phyloP scores from a whole-genome alignment of 148 eudicot species.

The Camellia sinensis region DNA sequence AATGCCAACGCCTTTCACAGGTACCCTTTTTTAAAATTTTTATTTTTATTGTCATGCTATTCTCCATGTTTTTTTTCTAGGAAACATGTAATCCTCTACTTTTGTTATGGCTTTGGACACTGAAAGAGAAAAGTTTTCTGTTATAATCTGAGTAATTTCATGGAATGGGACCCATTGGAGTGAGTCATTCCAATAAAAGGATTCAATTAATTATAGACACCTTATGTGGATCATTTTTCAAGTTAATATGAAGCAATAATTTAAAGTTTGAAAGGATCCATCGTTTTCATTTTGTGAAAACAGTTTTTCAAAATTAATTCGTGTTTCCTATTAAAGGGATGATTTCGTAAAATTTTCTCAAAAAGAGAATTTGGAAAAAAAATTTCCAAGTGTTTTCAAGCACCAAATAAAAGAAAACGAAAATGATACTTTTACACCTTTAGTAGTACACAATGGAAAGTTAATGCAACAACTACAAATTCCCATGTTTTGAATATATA shows the following conservation, averaged over 20 bases:
- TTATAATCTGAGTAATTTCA: not conserved
- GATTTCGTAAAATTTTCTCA: too few species aligned
- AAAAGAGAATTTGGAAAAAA: too few species aligned
- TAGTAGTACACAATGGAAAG: too few species aligned
- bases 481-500: not conserved
- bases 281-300: too few species aligned
- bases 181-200: not conserved
- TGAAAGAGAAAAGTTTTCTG: not conserved
- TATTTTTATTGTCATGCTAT: not conserved
- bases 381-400: too few species aligned
- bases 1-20: slow-evolving; percentile 38
- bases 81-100: not conserved
- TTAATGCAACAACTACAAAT: not conserved
- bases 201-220: not conserved
- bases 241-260: too few species aligned
- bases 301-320: too few species aligned
- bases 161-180: not conserved
- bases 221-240: too few species aligned
- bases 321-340: too few species aligned
- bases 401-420: too few species aligned
- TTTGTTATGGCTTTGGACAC: not conserved
- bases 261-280: too few species aligned
- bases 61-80: not conserved
- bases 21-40: slow-evolving; percentile 7
- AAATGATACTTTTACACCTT: too few species aligned